These are phyloP conservation scores for Acanthochlamys bracteata DNA, from an alignment of 106 monocot genomes.

Conservation along the genomic window DNA sequence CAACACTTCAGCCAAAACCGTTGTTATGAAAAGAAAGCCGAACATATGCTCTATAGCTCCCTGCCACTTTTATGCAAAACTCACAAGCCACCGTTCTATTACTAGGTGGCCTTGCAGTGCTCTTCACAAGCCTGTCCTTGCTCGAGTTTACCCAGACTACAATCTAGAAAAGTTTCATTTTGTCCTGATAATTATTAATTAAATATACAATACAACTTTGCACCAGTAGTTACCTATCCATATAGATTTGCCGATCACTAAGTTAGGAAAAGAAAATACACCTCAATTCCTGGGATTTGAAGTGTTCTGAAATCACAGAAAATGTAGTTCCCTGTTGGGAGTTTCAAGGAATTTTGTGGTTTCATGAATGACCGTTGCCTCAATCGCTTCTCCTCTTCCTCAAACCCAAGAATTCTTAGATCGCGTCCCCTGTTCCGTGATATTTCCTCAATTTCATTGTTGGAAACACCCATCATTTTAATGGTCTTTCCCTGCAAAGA, in stretches of 20 bases:
- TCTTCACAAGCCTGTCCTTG: no score
- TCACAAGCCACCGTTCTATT: no score
- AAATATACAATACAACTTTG: not conserved
- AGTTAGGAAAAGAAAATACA: slow-evolving; percentile 9
- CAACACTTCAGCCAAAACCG: no score
- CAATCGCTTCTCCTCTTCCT: slow-evolving; percentile 81
- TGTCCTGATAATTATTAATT: no score
- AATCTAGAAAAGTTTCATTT: no score
- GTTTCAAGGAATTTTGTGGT: slow-evolving; percentile 35
- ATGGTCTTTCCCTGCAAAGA: slow-evolving; percentile 64
- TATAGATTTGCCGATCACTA: not conserved
- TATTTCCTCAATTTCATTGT: slow-evolving; percentile 77
- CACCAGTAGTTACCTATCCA: not conserved
- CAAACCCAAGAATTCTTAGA: slow-evolving; percentile 80
- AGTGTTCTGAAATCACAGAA: slow-evolving; percentile 88
- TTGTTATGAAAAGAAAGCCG: no score
- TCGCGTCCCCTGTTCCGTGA: slow-evolving; percentile 55
- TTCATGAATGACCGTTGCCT: slow-evolving; percentile 28
- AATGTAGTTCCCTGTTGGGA: slow-evolving; percentile 74
- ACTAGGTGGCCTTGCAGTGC: no score
- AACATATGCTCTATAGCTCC: no score
- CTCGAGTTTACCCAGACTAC: no score
- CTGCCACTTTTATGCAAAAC: no score
- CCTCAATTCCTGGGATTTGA: slow-evolving; percentile 80
- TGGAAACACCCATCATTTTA: slow-evolving; percentile 90